These are phyloP conservation scores for Rhododendron henanense DNA, from an alignment of 148 eudicot genomes.

Conservation along the genomic window DNA sequence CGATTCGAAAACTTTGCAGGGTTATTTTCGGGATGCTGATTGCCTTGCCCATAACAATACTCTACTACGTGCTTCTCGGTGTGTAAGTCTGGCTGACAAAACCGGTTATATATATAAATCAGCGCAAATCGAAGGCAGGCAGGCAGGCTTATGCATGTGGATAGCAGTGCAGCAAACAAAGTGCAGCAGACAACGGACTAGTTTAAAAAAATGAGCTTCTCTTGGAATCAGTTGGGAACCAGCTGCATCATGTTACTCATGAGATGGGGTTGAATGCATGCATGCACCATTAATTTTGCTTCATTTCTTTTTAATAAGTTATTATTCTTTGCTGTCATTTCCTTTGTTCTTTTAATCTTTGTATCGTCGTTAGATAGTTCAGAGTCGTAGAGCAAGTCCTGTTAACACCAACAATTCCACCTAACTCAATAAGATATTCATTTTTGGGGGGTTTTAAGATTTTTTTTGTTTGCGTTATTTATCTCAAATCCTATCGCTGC, in stretches of 20 bases:
- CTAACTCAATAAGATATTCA: not conserved
- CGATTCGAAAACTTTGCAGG: slow-evolving; percentile 40
- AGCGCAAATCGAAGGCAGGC: slow-evolving; percentile 18
- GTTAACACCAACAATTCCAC: not conserved
- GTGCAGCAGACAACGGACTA: not conserved
- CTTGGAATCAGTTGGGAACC: slow-evolving; percentile 35
- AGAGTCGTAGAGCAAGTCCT: not conserved
- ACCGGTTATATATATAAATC: not conserved
- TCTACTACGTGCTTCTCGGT: slow-evolving; percentile 81
- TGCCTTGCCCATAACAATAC: slow-evolving; percentile 84
- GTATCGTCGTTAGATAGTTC: not conserved
- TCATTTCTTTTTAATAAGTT: not conserved
- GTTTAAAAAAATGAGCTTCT: slow-evolving; percentile 9
- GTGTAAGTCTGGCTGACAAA: slow-evolving; percentile 26
- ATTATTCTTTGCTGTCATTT: slow-evolving; percentile 1
- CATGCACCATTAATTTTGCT: not conserved
- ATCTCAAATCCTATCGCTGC: not conserved
- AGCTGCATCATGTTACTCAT: not conserved
- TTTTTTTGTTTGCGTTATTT: not conserved
- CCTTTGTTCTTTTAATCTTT: not conserved
- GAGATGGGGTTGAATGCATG: not conserved
- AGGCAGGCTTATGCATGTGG: not conserved
- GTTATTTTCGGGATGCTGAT: slow-evolving; percentile 93
- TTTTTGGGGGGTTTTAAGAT: not conserved
- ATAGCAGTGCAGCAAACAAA: not conserved